Conservation (phyloP, 2,329 filamentous ascomycete species). For the Tolypocladium paradoxum region DNA sequence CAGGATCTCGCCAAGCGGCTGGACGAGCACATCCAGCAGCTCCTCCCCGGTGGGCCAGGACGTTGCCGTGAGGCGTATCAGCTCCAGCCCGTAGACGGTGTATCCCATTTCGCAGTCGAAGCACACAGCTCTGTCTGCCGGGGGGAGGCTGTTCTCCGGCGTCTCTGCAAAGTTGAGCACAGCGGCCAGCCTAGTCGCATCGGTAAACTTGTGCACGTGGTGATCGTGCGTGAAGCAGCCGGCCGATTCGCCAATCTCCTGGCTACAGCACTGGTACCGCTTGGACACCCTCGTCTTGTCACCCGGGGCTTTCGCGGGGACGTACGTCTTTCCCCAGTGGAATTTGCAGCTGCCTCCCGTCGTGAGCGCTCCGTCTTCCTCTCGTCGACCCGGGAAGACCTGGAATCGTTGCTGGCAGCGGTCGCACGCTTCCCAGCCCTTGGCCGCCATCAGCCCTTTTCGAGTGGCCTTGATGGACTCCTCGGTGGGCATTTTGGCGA, state of each 20-base stretch:
- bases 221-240: constrained; percentile 63
- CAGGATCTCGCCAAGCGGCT: constrained; percentile 71
- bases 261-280: constrained; percentile 69
- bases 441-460: constrained; percentile 52
- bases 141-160: constrained; percentile 48
- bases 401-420: constrained; percentile 81
- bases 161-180: constrained; percentile 74
- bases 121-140: constrained; percentile 53
- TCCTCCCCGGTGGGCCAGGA: constrained; percentile 70
- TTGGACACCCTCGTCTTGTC: constrained; percentile 47
- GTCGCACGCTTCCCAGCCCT: constrained; percentile 81
- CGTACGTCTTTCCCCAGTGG: constrained; percentile 65
- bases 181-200: constrained; percentile 64
- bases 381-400: constrained; percentile 76
- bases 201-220: constrained; percentile 81
- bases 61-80: constrained; percentile 81
- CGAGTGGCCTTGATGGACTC: constrained; percentile 56
- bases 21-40: constrained; percentile 75
- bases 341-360: constrained; percentile 70
- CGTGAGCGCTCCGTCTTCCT: constrained; percentile 63
- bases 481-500: constrained; percentile 54
- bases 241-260: constrained; percentile 56
- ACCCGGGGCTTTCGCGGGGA: constrained; percentile 44
- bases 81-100: constrained; percentile 76
- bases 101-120: constrained; percentile 99